Evolutionary conservation across 768 basidiomycete species (phyloP).

Genomic region (Mycena albidolilacea): DNA sequence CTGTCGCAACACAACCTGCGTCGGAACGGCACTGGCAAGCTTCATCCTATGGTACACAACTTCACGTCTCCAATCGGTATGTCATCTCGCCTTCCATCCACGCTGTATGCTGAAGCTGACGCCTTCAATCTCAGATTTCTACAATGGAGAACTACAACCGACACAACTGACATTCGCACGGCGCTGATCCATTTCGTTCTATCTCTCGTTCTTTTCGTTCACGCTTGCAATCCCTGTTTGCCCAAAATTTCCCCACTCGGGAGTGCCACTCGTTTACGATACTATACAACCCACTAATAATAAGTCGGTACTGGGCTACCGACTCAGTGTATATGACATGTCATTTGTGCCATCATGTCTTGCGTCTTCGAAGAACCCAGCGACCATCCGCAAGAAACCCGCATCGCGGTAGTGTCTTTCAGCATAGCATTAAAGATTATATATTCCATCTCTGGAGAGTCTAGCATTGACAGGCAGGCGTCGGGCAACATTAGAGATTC

Average conservation of each 20-base stretch:
- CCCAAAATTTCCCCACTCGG: constrained; percentile 23
- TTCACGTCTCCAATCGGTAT: constrained; percentile 82
- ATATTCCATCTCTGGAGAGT: not conserved
- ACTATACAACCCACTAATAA: constrained; percentile 12
- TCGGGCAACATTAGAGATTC: not conserved
- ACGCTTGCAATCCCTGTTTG: constrained; percentile 9
- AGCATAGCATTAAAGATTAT: not conserved
- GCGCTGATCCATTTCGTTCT: constrained; percentile 36
- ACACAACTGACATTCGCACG: constrained; percentile 54
- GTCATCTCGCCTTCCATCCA: constrained; percentile 35
- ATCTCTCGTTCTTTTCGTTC: not conserved
- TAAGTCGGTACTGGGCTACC: constrained; percentile 34
- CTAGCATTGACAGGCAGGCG: not conserved
- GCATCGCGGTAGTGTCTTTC: too few species aligned
- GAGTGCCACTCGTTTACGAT: constrained; percentile 24
- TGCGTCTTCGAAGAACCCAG: not conserved
- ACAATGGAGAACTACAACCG: constrained; percentile 33
- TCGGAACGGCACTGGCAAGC: constrained; percentile 43
- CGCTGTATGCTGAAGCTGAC: not conserved
- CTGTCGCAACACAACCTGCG: constrained; percentile 59
- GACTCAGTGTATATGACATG: not conserved
- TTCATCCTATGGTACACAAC: constrained; percentile 71
- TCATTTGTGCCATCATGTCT: not conserved
- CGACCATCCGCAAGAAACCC: too few species aligned
- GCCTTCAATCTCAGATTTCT: constrained; percentile 14